These are phyloP conservation scores for Backusella australiensis DNA, from an alignment of 192 early-diverging fungal species.

Conservation along the genomic window DNA sequence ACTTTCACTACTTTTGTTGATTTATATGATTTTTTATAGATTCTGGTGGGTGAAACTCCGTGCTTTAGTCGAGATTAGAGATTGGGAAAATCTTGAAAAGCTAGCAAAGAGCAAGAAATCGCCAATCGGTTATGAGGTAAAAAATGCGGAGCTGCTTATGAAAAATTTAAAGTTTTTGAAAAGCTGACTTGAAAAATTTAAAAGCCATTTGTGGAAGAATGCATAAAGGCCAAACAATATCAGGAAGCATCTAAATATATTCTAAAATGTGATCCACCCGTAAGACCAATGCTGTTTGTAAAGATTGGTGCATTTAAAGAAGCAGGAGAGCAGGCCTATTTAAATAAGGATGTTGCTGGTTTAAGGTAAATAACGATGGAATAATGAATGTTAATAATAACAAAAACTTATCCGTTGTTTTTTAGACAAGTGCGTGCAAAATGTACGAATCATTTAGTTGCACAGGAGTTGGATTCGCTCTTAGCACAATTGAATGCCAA, in stretches of 20 bases:
- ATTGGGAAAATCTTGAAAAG: slow-evolving; percentile 89
- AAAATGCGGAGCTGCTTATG: not conserved
- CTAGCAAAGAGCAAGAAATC: slow-evolving; percentile 72
- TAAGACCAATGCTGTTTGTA: slow-evolving; percentile 61
- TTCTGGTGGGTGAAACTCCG: slow-evolving; percentile 92
- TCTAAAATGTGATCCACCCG: slow-evolving; percentile 60
- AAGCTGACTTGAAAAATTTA: not conserved
- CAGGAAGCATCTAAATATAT: slow-evolving; percentile 79
- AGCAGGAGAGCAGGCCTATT: slow-evolving; percentile 66
- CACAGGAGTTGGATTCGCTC: slow-evolving; percentile 45
- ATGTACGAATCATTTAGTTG: slow-evolving; percentile 42
- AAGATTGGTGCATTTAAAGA: slow-evolving; percentile 74
- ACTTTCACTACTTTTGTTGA: not conserved
- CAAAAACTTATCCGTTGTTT: not conserved
- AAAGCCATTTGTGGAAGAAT: slow-evolving; percentile 79
- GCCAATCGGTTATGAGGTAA: slow-evolving; percentile 73
- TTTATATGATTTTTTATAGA: slow-evolving; percentile 27
- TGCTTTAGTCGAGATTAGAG: slow-evolving; percentile 72
- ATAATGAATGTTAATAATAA: not conserved
- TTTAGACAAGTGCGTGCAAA: slow-evolving; percentile 41
- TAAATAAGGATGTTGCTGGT: slow-evolving; percentile 60
- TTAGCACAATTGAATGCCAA: slow-evolving; percentile 39
- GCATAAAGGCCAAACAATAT: slow-evolving; percentile 70
- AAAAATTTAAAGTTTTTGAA: not conserved
- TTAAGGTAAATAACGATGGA: slow-evolving; percentile 40